A percentile compares a stretch with the other conserved stretches of the same genome.
phyloP scores from a whole-genome alignment of 768 basidiomycete species.

The Phaeotremella skinneri region DNA sequence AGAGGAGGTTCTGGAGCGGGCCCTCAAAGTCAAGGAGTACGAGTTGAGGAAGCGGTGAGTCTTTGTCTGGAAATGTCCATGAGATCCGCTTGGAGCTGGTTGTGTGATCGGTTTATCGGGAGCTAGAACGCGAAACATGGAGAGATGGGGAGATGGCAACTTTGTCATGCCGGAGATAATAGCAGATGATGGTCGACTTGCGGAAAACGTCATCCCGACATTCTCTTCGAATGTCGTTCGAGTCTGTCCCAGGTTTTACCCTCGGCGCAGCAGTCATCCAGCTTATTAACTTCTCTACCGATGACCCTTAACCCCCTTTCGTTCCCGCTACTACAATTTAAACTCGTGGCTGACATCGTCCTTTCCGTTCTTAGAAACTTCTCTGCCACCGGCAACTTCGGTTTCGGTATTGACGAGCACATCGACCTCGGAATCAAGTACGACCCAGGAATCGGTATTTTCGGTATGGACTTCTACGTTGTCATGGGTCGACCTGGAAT shows the following conservation, averaged over 20 bases:
- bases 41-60: slow-evolving; percentile 72
- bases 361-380: slow-evolving; percentile 66
- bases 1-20: slow-evolving; percentile 98
- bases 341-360: not conserved
- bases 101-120: not conserved
- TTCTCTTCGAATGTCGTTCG: no score
- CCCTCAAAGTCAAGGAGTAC: slow-evolving; percentile 99
- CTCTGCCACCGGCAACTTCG: slow-evolving; percentile 98
- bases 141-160: not conserved
- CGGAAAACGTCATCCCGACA: no score
- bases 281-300: no score
- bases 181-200: no score
- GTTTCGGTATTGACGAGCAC: slow-evolving; percentile 94
- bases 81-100: no score
- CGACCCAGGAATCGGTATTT: slow-evolving; percentile 97
- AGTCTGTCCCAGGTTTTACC: no score
- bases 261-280: no score
- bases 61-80: no score
- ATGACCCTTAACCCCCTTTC: not conserved
- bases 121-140: not conserved
- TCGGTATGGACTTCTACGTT: slow-evolving; percentile 90
- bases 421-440: slow-evolving; percentile 99
- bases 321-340: slow-evolving; percentile 9
- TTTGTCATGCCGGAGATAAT: no score
- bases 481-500: slow-evolving; percentile 95